A percentile compares a stretch with the other conserved stretches of the same genome.
Evolutionary conservation across 1,284 basidiomycete genomes (phyloP).

Genomic region (Xerocomus tenax): DNA sequence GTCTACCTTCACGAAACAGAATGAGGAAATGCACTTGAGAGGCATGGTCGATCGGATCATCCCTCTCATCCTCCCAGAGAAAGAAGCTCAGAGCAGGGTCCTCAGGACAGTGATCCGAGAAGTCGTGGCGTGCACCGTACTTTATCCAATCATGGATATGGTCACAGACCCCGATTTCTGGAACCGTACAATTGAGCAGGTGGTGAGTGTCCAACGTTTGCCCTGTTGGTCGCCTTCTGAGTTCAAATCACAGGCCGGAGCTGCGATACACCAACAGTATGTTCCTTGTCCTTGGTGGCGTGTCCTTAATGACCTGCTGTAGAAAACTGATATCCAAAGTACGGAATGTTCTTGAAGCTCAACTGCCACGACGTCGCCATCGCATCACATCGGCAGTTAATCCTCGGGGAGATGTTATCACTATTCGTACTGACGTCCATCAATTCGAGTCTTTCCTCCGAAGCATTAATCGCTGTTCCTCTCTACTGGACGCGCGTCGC

Average conservation of each 20-base stretch:
- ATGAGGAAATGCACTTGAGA: constrained; percentile 80
- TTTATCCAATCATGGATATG: constrained; percentile 87
- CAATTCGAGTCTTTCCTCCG: constrained; percentile 86
- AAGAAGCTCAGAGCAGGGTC: constrained; percentile 63
- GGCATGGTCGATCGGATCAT: constrained; percentile 63
- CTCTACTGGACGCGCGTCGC: constrained; percentile 79
- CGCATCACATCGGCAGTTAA: constrained; percentile 33
- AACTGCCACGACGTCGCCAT: constrained; percentile 50
- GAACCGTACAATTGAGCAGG: constrained; percentile 86
- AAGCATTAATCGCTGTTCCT: constrained; percentile 74
- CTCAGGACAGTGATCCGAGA: constrained; percentile 73
- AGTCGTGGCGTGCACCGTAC: constrained; percentile 71
- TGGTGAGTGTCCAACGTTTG: constrained; percentile 44
- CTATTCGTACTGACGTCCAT: constrained; percentile 64
- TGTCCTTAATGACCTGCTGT: constrained; percentile 7
- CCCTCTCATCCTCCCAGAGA: constrained; percentile 65
- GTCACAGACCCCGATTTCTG: constrained; percentile 92
- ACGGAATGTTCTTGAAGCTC: constrained; percentile 71
- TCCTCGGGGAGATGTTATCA: constrained; percentile 57
- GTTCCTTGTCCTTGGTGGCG: constrained; percentile 23
- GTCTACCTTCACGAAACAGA: constrained; percentile 79
- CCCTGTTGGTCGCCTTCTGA: constrained; percentile 1
- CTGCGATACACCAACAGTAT: constrained; percentile 83
- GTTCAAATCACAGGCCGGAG: constrained; percentile 57
- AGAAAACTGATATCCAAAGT: constrained; percentile 80